Evolutionary conservation across 352 stramenopile genomes (phyloP).

Genomic region (Phytophthora parvispora): DNA sequence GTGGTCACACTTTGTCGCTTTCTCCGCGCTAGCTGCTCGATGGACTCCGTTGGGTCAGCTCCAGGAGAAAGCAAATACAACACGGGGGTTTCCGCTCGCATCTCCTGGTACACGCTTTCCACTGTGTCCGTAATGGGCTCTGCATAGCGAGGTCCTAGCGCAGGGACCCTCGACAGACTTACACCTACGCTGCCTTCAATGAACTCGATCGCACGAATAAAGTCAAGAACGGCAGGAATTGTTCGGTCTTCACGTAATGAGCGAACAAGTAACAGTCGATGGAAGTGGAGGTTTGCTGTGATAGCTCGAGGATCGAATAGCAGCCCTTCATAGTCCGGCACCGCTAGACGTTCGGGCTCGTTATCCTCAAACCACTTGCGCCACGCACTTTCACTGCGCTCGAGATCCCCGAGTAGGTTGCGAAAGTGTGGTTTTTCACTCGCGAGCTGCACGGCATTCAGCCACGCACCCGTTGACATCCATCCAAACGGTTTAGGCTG

Average conservation of each 20-base stretch:
- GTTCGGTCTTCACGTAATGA: conserved; percentile 81
- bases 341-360: conserved; percentile 65
- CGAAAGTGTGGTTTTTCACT: conserved; percentile 72
- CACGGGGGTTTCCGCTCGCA: conserved; percentile 71
- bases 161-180: conserved; percentile 51
- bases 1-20: conserved; percentile 73
- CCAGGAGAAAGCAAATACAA: conserved; percentile 80
- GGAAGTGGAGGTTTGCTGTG: conserved; percentile 75
- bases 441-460: conserved; percentile 79
- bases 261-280: conserved; percentile 74
- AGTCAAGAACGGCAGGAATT: conserved; percentile 73
- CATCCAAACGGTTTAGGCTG: conserved; percentile 81
- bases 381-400: conserved; percentile 79
- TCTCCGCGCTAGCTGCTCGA: conserved; percentile 76
- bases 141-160: conserved; percentile 68
- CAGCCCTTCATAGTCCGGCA: conserved; percentile 77
- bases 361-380: conserved; percentile 86
- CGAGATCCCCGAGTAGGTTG: conserved; percentile 71
- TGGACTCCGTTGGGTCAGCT: conserved; percentile 77
- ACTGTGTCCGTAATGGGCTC: conserved; percentile 80
- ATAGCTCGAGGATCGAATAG: conserved; percentile 74
- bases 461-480: conserved; percentile 73
- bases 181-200: conserved; percentile 53
- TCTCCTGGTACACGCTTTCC: conserved; percentile 76
- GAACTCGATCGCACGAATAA: conserved; percentile 70